Conservation (phyloP, 805 yeast species). For the Metschnikowia drakensbergensis region DNA sequence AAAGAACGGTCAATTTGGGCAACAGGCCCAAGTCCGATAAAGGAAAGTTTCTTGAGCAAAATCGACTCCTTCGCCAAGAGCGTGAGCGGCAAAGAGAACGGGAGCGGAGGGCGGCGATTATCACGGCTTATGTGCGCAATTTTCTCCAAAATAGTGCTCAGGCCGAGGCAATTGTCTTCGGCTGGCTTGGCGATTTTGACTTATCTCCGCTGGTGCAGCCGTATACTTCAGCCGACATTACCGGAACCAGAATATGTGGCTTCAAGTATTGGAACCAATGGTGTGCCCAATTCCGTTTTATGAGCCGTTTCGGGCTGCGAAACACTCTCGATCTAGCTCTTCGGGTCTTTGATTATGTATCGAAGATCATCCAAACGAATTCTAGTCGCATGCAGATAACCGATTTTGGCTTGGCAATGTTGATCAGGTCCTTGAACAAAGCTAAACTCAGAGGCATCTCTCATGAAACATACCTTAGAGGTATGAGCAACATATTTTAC, state of each 20-base stretch:
- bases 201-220: not conserved
- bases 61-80: conserved; percentile 60
- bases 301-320: conserved; percentile 14
- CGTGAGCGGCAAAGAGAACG: conserved; percentile 55
- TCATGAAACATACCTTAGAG: not conserved
- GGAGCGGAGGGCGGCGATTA: conserved; percentile 43
- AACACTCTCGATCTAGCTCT: not conserved
- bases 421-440: not conserved
- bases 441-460: not conserved
- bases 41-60: conserved; percentile 47
- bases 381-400: not conserved
- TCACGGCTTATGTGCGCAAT: conserved; percentile 50
- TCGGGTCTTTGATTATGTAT: not conserved
- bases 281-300: conserved; percentile 20
- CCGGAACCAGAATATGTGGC: not conserved
- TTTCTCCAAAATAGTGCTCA: conserved; percentile 28
- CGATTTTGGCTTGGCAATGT: conserved; percentile 1
- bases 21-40: conserved; percentile 31
- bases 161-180: conserved; percentile 18
- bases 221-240: not conserved
- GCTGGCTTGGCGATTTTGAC: conserved; percentile 16
- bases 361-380: not conserved
- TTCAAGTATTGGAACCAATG: conserved; percentile 13
- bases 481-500: not conserved
- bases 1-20: conserved; percentile 63